phyloP scores from a whole-genome alignment of 78 protist genomes.

The Guillardia theta region DNA sequence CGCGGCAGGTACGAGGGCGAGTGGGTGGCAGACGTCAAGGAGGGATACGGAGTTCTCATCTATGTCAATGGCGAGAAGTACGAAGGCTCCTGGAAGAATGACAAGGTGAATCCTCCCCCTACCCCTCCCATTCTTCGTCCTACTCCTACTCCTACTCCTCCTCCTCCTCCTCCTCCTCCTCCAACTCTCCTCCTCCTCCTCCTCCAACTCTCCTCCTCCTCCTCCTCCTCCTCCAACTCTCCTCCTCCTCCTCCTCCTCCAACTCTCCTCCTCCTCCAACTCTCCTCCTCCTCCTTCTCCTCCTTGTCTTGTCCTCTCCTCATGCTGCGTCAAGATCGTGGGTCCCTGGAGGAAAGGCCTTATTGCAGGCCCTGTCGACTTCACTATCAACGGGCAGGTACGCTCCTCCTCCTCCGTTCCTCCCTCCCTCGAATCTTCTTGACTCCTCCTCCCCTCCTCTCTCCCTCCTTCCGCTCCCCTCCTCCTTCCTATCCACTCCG shows the following conservation, averaged over 20 bases:
- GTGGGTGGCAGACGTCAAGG: constrained; percentile 44
- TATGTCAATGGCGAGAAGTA: constrained; percentile 67
- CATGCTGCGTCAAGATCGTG: not conserved
- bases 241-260: not conserved
- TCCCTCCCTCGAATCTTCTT: not conserved
- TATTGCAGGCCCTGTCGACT: not conserved
- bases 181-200: not conserved
- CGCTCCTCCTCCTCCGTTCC: not conserved
- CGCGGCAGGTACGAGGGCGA: constrained; percentile 50
- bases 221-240: not conserved
- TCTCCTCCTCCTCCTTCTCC: not conserved
- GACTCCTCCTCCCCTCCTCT: not conserved
- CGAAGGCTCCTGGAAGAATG: constrained; percentile 67
- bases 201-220: not conserved
- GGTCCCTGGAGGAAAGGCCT: not conserved
- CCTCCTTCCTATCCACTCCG: not conserved
- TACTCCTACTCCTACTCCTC: not conserved
- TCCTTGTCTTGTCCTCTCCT: no score
- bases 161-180: not conserved
- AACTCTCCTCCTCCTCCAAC: not conserved
- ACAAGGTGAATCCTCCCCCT: constrained; percentile 40
- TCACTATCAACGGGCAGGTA: not conserved
- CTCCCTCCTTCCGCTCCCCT: not conserved
- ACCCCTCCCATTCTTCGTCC: not conserved
- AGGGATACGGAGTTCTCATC: constrained; percentile 56